Percentiles rank a stretch among this genome's conserved stretches.
Conservation (phyloP, 192 early-diverging fungal genomes). For the Geranomyces variabilis region DNA sequence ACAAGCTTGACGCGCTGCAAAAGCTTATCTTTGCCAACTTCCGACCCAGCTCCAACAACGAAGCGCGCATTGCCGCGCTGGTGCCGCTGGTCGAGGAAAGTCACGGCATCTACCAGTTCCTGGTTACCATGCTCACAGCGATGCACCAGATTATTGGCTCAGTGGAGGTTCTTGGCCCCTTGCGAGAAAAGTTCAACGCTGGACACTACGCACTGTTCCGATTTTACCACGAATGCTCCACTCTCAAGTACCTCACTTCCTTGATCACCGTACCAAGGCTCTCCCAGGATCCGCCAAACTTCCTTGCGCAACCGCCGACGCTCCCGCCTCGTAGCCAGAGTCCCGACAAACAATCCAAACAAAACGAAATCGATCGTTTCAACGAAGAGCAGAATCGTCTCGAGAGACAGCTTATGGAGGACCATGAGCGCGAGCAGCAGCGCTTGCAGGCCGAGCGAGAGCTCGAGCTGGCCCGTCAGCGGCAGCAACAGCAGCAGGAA, state of each 20-base stretch:
- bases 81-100: conserved; percentile 97
- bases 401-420: conserved; percentile 31
- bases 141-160: conserved; percentile 87
- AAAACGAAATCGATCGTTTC: conserved; percentile 42
- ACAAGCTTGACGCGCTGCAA: conserved; percentile 89
- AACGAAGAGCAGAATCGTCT: conserved; percentile 33
- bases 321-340: conserved; percentile 54
- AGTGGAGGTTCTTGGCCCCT: conserved; percentile 82
- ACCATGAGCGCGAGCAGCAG: conserved; percentile 36
- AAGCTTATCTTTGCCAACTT: conserved; percentile 87
- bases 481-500: conserved; percentile 62
- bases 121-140: conserved; percentile 91
- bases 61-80: conserved; percentile 92
- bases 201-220: conserved; percentile 84
- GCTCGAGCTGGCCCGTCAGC: conserved; percentile 23
- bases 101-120: conserved; percentile 94
- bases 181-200: conserved; percentile 83
- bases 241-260: conserved; percentile 88
- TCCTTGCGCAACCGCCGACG: conserved; percentile 75
- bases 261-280: conserved; percentile 89
- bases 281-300: conserved; percentile 78
- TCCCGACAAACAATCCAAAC: conserved; percentile 53
- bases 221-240: conserved; percentile 92
- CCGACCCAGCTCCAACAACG: conserved; percentile 80
- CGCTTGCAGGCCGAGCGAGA: conserved; percentile 36